phyloP scores from a whole-genome alignment of 306 rosid species.

The Vigna hirtella region DNA sequence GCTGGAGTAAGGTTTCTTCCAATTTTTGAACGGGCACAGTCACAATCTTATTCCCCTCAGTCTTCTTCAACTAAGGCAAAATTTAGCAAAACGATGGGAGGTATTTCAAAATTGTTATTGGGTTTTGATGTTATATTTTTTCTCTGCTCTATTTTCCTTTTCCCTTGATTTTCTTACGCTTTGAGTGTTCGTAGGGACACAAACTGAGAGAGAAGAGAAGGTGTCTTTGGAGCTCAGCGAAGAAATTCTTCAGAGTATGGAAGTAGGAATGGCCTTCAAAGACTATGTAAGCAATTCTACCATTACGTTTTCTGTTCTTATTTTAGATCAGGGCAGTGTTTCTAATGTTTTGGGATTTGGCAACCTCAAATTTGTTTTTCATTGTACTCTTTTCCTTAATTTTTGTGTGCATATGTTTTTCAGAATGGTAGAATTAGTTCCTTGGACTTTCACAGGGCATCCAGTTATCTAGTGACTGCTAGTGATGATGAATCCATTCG shows the following conservation, averaged over 20 bases:
- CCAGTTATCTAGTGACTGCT: constrained; percentile 89
- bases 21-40: background rate
- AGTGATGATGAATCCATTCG: constrained; percentile 97
- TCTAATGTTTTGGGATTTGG: background rate
- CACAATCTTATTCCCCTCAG: constrained; percentile 18
- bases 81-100: constrained; percentile 56
- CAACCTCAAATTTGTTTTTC: background rate
- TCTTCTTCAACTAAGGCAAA: background rate
- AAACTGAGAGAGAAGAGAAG: constrained; percentile 86
- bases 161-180: background rate
- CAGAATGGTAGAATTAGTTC: constrained; percentile 94
- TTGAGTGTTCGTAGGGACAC: constrained; percentile 54
- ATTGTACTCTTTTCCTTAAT: background rate
- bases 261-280: constrained; percentile 93
- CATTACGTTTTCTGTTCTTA: background rate
- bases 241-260: constrained; percentile 97
- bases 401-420: background rate
- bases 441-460: constrained; percentile 86
- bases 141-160: background rate
- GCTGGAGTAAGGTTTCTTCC: background rate
- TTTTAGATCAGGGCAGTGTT: background rate
- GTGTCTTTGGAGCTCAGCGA: constrained; percentile 90
- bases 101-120: constrained; percentile 40
- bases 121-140: background rate
- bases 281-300: constrained; percentile 66